Evolutionary conservation across 176 grass and related monocot genomes (phyloP).

Genomic region (Otatea glauca): DNA sequence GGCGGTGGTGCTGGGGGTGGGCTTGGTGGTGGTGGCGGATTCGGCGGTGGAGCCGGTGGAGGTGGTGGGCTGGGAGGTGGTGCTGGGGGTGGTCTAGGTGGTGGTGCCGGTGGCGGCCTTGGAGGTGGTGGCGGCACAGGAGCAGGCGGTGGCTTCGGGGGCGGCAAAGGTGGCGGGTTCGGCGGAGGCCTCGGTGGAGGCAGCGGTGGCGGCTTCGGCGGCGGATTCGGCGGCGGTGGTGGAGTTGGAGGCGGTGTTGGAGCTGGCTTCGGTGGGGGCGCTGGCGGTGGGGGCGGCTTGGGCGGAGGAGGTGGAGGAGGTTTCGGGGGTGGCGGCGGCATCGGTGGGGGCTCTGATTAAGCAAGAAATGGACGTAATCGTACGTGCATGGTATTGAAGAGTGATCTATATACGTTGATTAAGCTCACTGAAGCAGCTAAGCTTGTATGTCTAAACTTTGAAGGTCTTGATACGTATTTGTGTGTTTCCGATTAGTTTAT

Average conservation of each 20-base stretch:
- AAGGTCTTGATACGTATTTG: not conserved
- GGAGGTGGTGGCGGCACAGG: constrained; percentile 11
- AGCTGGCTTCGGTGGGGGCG: not conserved
- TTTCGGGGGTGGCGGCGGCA: not conserved
- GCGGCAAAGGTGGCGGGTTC: no score
- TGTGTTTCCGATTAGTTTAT: constrained; percentile 28
- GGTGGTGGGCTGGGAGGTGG: no score
- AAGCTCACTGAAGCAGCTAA: not conserved
- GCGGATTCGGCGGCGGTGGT: constrained; percentile 14
- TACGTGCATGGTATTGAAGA: not conserved
- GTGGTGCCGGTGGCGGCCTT: no score
- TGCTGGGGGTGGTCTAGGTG: no score
- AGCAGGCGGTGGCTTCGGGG: not conserved
- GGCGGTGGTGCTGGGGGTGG: not conserved
- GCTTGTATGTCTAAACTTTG: not conserved
- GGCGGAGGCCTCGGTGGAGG: not conserved
- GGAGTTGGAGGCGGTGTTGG: constrained; percentile 5
- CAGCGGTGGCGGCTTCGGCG: not conserved
- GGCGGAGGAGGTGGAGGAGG: not conserved
- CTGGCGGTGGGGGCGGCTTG: not conserved
- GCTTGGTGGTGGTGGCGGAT: no score
- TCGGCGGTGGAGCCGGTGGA: no score
- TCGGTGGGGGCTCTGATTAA: not conserved
- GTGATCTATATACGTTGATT: not conserved
- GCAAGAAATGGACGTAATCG: not conserved